These are phyloP conservation scores for Chrysoporthe deuterocubensis DNA, from an alignment of 2,329 filamentous ascomycete species.

Conservation along the genomic window DNA sequence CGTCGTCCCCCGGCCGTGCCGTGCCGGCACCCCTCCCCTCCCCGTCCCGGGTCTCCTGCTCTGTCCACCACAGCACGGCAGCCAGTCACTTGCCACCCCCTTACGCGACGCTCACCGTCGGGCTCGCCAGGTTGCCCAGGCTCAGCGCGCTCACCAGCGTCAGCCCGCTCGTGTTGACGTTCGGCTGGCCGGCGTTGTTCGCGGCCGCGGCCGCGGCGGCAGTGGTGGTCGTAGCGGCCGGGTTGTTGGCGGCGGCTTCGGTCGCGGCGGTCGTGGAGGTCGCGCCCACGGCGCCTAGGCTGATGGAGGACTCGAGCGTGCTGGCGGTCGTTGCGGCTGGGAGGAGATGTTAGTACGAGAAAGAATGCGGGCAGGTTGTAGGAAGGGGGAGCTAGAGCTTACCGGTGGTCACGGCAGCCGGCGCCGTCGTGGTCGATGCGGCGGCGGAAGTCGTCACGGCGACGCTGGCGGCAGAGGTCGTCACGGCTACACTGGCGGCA, in stretches of 20 bases:
- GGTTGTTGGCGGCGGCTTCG: conserved; percentile 31
- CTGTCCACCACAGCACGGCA: not conserved
- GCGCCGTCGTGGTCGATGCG: conserved; percentile 17
- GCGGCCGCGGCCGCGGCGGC: conserved; percentile 31
- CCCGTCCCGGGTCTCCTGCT: not conserved
- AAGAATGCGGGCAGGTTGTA: not conserved
- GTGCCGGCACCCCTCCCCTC: not conserved
- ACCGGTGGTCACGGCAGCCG: conserved; percentile 12
- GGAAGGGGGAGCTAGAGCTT: not conserved
- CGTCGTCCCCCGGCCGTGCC: not conserved
- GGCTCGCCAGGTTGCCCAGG: conserved; percentile 46
- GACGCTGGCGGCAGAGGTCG: conserved; percentile 28
- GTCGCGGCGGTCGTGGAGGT: conserved; percentile 30
- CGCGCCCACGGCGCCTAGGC: conserved; percentile 33
- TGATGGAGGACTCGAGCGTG: conserved; percentile 36
- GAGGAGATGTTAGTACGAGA: not conserved
- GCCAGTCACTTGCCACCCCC: not conserved
- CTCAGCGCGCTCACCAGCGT: conserved; percentile 48
- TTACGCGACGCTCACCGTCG: conserved; percentile 30
- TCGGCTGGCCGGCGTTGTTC: conserved; percentile 32
- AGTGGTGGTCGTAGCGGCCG: conserved; percentile 26
- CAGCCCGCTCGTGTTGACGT: conserved; percentile 46
- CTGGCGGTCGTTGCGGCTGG: conserved; percentile 15
- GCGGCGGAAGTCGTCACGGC: conserved; percentile 26
- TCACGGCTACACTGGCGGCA: conserved; percentile 29